Evolutionary conservation across 768 basidiomycete species (phyloP), one percentile per base, ranked within the genome.

Genomic region (Lactarius pseudohatsudake): DNA sequence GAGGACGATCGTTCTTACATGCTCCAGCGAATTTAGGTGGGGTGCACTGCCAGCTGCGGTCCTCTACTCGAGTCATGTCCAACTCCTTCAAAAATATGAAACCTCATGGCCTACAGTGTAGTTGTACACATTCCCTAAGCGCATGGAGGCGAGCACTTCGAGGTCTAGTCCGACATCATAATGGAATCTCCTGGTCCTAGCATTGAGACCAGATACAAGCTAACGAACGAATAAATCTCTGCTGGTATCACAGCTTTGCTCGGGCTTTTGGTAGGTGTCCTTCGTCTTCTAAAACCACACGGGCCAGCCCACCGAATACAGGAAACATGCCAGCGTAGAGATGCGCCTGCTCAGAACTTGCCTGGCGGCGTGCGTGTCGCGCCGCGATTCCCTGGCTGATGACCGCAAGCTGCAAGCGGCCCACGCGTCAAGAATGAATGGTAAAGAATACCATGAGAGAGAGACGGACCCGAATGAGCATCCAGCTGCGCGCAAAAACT

Each of bases 311-410:
- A 36, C 92, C 93, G 57, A 91, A 77, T 28, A 85, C 67, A 16
- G 84, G 86, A 76, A 91, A 92, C 10, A 80, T 72, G 1, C 64
- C 61, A 13, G 61, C 66, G 47, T 82, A 79, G 57, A 81, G 68
- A 54, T 76, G 78, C 8, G 94, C 94, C 53, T 80, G 79, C 75
- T 94, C 93, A 0, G 94, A 96, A 74, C 91, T 95, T 4, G 94
- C 94, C 76, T 97, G 94, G 22, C 92, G 85, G 30, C 89, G 82
- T 1, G 93, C 92, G 61, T 85, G 86, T 54, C 94, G 85, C 36
- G 94, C 94, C 1, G 94, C 91, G 69, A 97, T 94, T 4, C 94
- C 94, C 77, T 97, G 94, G 1, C 86, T 79, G 70, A 97, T 96
- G 65, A 96, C 82, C 0, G 92, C 82, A 30, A 91, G 76, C 91